Evolutionary conservation across 805 yeast species (phyloP).

Genomic region (Sugiyamaella valdiviana): DNA sequence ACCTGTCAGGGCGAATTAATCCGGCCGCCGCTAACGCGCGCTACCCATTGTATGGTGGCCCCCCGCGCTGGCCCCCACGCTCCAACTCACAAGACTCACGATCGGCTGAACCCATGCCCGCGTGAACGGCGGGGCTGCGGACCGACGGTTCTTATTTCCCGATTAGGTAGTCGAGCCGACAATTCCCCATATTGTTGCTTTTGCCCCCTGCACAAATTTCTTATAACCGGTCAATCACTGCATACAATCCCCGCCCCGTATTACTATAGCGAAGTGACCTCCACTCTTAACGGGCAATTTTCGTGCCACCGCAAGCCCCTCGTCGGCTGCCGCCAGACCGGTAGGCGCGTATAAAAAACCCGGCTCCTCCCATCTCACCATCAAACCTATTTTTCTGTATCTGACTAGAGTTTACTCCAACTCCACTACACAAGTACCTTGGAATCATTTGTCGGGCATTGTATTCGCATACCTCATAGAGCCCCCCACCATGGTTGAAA

Average conservation of each 20-base stretch:
- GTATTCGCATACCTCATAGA: not conserved
- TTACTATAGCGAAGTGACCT: not conserved
- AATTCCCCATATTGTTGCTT: not conserved
- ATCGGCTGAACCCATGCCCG: not conserved
- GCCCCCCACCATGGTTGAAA: slow-evolving; percentile 5
- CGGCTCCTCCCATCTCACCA: not conserved
- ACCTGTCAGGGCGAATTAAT: no score
- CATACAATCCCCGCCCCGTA: not conserved
- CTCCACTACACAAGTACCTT: no score
- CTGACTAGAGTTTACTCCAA: no score
- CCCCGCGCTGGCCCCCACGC: not conserved
- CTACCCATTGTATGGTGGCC: no score
- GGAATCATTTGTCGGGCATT: no score
- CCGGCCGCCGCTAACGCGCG: no score
- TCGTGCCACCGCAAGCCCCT: not conserved
- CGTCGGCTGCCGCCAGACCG: not conserved
- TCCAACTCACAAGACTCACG: not conserved
- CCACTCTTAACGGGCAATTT: not conserved
- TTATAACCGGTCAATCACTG: not conserved
- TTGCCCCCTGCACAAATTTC: not conserved
- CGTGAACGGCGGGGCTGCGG: not conserved
- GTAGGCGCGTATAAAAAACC: not conserved
- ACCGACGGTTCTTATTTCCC: not conserved
- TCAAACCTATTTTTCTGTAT: no score
- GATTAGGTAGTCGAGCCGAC: not conserved